Evolutionary conservation across 2,329 filamentous ascomycete genomes (phyloP).

Genomic region (Boeremia exigua): DNA sequence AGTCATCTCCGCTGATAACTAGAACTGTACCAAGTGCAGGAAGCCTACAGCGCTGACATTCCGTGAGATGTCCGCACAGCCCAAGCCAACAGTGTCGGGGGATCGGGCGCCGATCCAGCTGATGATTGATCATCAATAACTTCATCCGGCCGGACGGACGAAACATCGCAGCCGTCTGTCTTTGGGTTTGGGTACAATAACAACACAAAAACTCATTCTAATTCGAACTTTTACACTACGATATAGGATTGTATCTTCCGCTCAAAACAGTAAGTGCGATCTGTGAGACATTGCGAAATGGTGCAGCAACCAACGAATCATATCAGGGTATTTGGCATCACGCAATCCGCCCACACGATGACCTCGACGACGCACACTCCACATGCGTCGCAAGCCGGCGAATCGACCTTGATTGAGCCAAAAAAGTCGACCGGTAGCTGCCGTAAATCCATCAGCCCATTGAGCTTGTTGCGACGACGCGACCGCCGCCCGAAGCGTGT

Average conservation of each 20-base stretch:
- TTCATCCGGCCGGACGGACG: conserved; percentile 14
- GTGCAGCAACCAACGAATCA: conserved; percentile 32
- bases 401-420: conserved; percentile 6
- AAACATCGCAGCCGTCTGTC: neutral
- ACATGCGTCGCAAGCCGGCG: conserved; percentile 7
- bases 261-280: conserved; percentile 17
- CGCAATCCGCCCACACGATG: conserved; percentile 35
- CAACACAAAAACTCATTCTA: neutral
- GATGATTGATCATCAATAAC: conserved; percentile 14
- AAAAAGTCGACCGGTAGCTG: conserved; percentile 13
- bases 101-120: conserved; percentile 5
- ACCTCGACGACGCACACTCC: conserved; percentile 20
- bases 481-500: conserved; percentile 12
- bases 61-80: neutral
- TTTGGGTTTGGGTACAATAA: neutral
- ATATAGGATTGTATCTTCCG: neutral
- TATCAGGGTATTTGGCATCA: conserved; percentile 29
- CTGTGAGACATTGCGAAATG: neutral
- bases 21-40: no score
- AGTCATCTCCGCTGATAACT: no score
- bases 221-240: neutral
- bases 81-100: conserved; percentile 1
- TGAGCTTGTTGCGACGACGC: conserved; percentile 18
- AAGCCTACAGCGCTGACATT: neutral
- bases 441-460: conserved; percentile 16